Conservation (phyloP, 352 stramenopile genomes). For the Elongisporangium prolatum region DNA sequence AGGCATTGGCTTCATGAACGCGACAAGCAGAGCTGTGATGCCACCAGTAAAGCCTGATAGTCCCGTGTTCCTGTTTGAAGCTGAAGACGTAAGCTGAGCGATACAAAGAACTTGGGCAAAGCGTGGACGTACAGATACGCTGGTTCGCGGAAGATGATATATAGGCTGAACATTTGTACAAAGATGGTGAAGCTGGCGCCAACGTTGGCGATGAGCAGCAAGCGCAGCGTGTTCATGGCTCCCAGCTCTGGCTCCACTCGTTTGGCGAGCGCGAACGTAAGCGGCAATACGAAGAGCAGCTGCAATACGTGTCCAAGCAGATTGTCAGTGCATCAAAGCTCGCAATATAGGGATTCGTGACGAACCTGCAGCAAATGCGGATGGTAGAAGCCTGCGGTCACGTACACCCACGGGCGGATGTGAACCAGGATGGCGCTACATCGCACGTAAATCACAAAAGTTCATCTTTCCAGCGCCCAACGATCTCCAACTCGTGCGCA, state of each 20-base stretch:
- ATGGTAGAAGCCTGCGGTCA: constrained; percentile 85
- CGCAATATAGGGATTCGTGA: neutral
- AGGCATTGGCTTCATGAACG: constrained; percentile 70
- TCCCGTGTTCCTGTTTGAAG: constrained; percentile 41
- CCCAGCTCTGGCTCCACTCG: constrained; percentile 77
- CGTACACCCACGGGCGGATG: constrained; percentile 83
- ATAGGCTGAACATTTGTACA: constrained; percentile 73
- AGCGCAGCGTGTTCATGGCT: constrained; percentile 45
- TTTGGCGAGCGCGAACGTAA: constrained; percentile 65
- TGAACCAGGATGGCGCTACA: constrained; percentile 76
- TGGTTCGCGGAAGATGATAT: constrained; percentile 78
- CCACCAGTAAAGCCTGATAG: constrained; percentile 76
- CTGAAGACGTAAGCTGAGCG: neutral
- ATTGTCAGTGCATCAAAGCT: neutral
- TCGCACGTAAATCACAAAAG: neutral
- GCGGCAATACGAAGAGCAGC: constrained; percentile 57
- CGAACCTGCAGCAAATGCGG: constrained; percentile 66
- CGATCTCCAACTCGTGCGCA: neutral
- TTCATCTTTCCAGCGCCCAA: neutral
- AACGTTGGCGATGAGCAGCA: constrained; percentile 76
- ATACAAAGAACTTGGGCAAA: neutral
- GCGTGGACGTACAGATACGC: constrained; percentile 61
- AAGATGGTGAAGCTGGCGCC: constrained; percentile 72
- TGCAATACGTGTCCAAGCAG: constrained; percentile 12
- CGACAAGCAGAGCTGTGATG: constrained; percentile 76